Evolutionary conservation across 176 grass and related monocot genomes (phyloP), one percentile per base, ranked within the genome.

Genomic region (Carex scoparia): DNA sequence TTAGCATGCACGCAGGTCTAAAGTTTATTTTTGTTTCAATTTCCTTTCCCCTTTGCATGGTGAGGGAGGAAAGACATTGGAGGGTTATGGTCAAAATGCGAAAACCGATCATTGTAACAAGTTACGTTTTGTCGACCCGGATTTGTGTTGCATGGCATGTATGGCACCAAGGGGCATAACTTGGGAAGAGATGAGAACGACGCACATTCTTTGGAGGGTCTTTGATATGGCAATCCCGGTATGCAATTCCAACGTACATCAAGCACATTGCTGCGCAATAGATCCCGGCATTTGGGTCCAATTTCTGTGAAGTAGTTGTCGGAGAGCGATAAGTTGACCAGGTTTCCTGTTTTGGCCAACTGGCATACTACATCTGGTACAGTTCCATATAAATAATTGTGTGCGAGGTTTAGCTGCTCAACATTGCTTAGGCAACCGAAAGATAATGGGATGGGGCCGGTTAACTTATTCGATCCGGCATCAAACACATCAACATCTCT

Each of bases 241-340:
- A 97, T 92, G 86, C 90, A 97, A 82, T 97, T 97, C 49, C 76
- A 69, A 0, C 90, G 79, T 5, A 92, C 90, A 90, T 97, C 92
- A 2, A 94, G 94, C 44, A 92, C 83, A 12, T 87, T 10, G 82
- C 30, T 89, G 33, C 86, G 4, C 19, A 90, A 56, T 0, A 97
- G 83, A 80, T 89, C 84, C 85, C 87, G 46, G 84, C 94, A 97
- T 51, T 82, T 86, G 23, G 19, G 10, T 0, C 92, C 94, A 7
- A 97, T 68, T 10, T 84, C 88, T 67, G 86, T 91, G 88, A 97
- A 92, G 94, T 84, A 97, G 74, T 97, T 97, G 2, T 88, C 85
- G 0, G 94, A 94, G 3, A 94, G 88, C 10, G 94, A 97, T 10
- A 97, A 74, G 84, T 97, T 97, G 3, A 27, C 33, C 4, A 97